Conservation (phyloP, 352 stramenopile genomes). For the Thalassiosira mediterranea region DNA sequence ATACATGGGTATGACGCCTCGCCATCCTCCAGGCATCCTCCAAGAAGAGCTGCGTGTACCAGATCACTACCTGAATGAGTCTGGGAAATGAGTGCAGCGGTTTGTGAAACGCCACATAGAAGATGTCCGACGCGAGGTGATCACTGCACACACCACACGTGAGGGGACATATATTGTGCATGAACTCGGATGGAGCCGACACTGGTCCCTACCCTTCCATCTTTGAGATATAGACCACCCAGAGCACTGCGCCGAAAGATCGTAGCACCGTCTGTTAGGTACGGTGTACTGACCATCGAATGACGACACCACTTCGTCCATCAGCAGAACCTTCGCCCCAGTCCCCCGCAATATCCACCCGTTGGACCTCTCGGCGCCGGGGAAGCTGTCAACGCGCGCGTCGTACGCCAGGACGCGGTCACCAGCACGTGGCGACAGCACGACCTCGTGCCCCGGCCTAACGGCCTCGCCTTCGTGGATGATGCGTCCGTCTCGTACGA, state of each 20-base stretch:
- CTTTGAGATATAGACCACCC: conserved; percentile 15
- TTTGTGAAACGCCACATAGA: conserved; percentile 26
- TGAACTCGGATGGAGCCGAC: conserved; percentile 30
- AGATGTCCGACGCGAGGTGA: conserved; percentile 10
- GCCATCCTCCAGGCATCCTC: conserved; percentile 17
- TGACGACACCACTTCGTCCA: conserved; percentile 19
- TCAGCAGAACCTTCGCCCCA: no score
- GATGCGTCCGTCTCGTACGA: conserved; percentile 15
- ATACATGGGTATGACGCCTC: conserved; percentile 10
- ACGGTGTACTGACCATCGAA: conserved; percentile 9
- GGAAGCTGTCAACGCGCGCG: conserved; percentile 27
- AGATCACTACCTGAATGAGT: conserved; percentile 7
- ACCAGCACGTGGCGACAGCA: conserved; percentile 10
- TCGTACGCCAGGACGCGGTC: conserved; percentile 38
- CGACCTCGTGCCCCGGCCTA: conserved; percentile 13
- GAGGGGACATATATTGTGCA: conserved; percentile 33
- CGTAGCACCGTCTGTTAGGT: conserved; percentile 25
- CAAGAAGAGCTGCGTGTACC: conserved; percentile 2
- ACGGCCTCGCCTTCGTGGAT: conserved; percentile 13
- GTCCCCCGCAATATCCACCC: conserved; percentile 19
- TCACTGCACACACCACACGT: conserved; percentile 38
- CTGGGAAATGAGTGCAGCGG: conserved; percentile 31
- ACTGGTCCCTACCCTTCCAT: no score
- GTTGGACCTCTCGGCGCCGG: conserved; percentile 6
- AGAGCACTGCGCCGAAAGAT: conserved; percentile 34